Evolutionary conservation across 176 grass and related monocot species (phyloP), one percentile per base, ranked within the genome.

Genomic region (Lolium rigidum): DNA sequence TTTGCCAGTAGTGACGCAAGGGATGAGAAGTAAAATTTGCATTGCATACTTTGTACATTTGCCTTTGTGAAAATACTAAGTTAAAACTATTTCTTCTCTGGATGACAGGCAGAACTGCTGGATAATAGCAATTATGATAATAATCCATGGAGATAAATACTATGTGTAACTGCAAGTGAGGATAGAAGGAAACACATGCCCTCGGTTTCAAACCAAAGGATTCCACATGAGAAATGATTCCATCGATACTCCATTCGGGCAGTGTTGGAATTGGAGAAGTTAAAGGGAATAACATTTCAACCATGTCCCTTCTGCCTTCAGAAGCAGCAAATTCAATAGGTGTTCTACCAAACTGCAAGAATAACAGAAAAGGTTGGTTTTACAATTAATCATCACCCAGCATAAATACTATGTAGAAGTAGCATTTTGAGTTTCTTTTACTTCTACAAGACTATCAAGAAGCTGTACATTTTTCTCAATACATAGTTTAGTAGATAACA

Each of bases 211-310:
- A 77, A 35, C 74, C 74, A 57, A 77, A 38, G 16, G 16, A 5
- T 51, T 51, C 58, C 68, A 59, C 54, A 63, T 74, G 54, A 7
- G 77, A 72, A 17, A 86, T 81, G 16, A 81, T 20, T 81, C 77
- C 77, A 74, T 81, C 77, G 49, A 81, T 20, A 73, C 76, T 87
- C 77, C 67, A 87, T n/a, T 74, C 18, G 59, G 41, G 12, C 10
- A 87, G 7, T 10, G 14, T 24, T 48, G 67, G 24, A 62, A 87
- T 63, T 24, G 85, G 77, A 4, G 8, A 74, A 74, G 67, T 81
- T 16, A 63, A 37, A 49, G 65, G 85, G 43, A 81, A 87, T 28
- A 74, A 6, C 52, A 87, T 61, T 64, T 81, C 77, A 55, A 77
- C 51, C 16, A 77, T 56, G 26, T 77, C 22, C 43, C 67, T 60